Evolutionary conservation across 305 asterid genomes (phyloP), one percentile per base, ranked within the genome.

Genomic region (Plantago lanceolata): DNA sequence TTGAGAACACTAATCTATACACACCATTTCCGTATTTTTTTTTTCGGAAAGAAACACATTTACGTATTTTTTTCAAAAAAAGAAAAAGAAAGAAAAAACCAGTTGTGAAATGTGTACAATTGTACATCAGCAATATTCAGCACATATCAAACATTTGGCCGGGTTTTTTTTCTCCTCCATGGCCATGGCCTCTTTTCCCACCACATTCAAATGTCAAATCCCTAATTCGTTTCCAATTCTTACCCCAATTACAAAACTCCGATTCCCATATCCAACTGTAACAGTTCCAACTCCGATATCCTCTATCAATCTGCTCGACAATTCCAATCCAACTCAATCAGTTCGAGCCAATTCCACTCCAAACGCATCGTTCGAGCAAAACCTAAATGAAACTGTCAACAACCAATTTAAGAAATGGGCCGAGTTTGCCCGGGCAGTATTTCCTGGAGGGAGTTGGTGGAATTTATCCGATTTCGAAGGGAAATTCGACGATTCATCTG

Each of bases 401-500:
- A 73, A 65, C 47, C 15, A n/a, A 8, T 43, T 68, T 28, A 61
- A 47, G 69, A 66, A 69, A 45, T 76, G 80, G 85, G 59, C 68
- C 45, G 61, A 68, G 68, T 49, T 61, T 29, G 43, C 74, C 61
- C 69, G 75, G 26, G 66, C 74, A 11, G 51, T 71, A 3, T 43
- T 75, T 13, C 86, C 88, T 8, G 84, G 85, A 8, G 87, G 89
- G 19, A 62, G 73, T 19, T 85, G 88, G 89, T 85, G 92, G 89
- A 61, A 53, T 63, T 71, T 85, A 59, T 49, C 73, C 52, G 64
- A 43, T 64, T 48, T 19, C 50, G 78, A 71, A 61, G 67, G 40
- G 45, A 40, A 12, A 40, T 40, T 40, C 37, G 69, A 49, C 3
- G 13, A 40, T 28, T 61, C 5, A 71, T 53, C 53, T 57, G 64